Conservation (phyloP, 148 eudicot genomes). For the Talinum fruticosum region DNA sequence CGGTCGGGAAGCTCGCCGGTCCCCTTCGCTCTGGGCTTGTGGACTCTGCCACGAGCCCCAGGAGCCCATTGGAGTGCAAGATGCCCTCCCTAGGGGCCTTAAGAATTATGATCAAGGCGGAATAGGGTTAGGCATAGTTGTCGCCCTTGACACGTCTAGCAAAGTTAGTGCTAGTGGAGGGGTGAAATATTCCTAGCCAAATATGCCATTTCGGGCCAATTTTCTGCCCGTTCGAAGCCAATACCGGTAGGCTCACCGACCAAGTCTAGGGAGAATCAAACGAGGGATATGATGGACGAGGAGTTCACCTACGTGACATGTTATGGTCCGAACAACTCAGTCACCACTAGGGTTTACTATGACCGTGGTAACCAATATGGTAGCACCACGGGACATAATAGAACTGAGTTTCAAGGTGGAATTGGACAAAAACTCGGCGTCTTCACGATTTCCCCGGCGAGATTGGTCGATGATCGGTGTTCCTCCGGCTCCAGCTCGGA, state of each 20-base stretch:
- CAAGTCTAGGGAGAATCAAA: not conserved
- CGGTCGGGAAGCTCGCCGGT: slow-evolving; percentile 32
- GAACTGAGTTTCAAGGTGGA: not conserved
- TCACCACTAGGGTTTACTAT: slow-evolving; percentile 54
- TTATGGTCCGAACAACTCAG: slow-evolving; percentile 38
- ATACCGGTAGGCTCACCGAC: slow-evolving; percentile 32
- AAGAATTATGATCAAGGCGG: slow-evolving; percentile 49
- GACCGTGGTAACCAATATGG: slow-evolving; percentile 24
- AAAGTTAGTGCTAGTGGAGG: not conserved
- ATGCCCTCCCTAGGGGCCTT: slow-evolving; percentile 42
- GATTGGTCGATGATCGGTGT: slow-evolving; percentile 4
- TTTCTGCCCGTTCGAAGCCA: slow-evolving; percentile 35
- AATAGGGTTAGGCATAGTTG: slow-evolving; percentile 69
- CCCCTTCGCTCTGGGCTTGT: slow-evolving; percentile 11
- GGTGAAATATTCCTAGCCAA: slow-evolving; percentile 26
- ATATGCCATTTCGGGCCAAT: slow-evolving; percentile 30
- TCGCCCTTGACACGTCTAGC: slow-evolving; percentile 47
- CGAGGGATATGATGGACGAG: slow-evolving; percentile 36
- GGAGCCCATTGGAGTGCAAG: slow-evolving; percentile 37
- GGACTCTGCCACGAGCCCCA: slow-evolving; percentile 35
- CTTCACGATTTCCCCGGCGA: slow-evolving; percentile 43
- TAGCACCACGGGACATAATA: not conserved
- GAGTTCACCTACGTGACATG: slow-evolving; percentile 66
- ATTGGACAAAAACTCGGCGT: slow-evolving; percentile 19
- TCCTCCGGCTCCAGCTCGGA: slow-evolving; percentile 30